Percentiles rank a stretch among this genome's conserved stretches.
phyloP scores from a whole-genome alignment of 225 moss, liverwort and hornwort species.

The Physcomitrellopsis africana region DNA sequence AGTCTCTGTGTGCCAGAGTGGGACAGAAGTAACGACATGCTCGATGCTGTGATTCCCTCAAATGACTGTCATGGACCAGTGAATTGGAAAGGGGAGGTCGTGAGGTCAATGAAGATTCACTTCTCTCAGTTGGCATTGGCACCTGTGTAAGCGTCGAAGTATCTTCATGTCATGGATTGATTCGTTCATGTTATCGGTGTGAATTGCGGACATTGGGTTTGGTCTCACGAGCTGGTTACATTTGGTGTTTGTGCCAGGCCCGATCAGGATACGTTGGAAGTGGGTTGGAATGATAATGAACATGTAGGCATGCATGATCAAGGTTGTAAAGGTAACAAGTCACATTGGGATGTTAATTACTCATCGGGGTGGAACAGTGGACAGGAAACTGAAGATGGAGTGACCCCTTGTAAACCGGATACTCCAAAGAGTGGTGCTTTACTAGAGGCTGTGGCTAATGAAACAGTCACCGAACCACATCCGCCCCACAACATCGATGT shows the following conservation, averaged over 20 bases:
- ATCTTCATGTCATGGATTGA: neutral
- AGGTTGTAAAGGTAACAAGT: constrained; percentile 36
- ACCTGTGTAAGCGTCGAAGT: constrained; percentile 53
- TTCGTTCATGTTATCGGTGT: neutral
- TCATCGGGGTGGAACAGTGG: constrained; percentile 37
- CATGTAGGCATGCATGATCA: constrained; percentile 49
- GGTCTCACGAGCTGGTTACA: constrained; percentile 12
- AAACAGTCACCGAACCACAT: constrained; percentile 36
- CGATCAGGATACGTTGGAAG: constrained; percentile 40
- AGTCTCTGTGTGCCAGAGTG: constrained; percentile 84
- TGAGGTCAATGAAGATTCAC: constrained; percentile 58
- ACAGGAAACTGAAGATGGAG: constrained; percentile 54
- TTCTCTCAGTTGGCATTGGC: constrained; percentile 61
- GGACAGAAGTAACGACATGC: constrained; percentile 76
- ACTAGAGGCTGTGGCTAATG: constrained; percentile 39
- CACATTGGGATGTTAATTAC: constrained; percentile 51
- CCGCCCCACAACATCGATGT: constrained; percentile 5
- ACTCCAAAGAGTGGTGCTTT: constrained; percentile 37
- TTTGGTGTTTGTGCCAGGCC: constrained; percentile 46
- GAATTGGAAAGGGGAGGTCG: constrained; percentile 71
- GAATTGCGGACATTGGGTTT: neutral
- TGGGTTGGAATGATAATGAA: constrained; percentile 47
- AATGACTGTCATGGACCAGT: constrained; percentile 46
- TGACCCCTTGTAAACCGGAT: constrained; percentile 54
- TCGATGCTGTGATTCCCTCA: constrained; percentile 61